Evolutionary conservation across 2,329 filamentous ascomycete genomes (phyloP).

Genomic region (Colletotrichum spaethianum): DNA sequence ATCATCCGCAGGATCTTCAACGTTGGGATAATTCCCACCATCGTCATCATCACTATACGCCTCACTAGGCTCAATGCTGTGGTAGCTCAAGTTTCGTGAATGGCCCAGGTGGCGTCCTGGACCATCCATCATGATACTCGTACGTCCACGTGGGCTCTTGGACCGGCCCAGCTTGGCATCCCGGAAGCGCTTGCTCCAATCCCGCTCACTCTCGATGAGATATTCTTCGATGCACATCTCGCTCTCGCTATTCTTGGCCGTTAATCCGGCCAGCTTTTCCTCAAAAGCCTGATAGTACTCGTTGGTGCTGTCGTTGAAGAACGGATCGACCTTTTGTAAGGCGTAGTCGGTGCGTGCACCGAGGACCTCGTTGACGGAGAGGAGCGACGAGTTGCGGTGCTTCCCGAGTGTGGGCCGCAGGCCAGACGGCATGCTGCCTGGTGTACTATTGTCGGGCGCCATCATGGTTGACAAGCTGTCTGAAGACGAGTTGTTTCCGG

Average conservation of each 20-base stretch:
- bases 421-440: not conserved
- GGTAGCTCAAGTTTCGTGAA: not conserved
- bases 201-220: constrained; percentile 74
- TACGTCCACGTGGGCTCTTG: constrained; percentile 8
- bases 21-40: not conserved
- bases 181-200: constrained; percentile 73
- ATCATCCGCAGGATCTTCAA: not conserved
- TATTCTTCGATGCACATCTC: constrained; percentile 76
- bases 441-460: not conserved
- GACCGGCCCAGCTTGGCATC: constrained; percentile 68
- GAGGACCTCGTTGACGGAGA: constrained; percentile 70
- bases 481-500: not conserved
- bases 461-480: not conserved
- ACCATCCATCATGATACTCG: not conserved
- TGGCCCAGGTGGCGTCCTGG: not conserved
- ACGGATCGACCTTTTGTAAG: constrained; percentile 76
- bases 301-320: constrained; percentile 75
- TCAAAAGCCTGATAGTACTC: constrained; percentile 73
- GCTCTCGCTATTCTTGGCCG: constrained; percentile 63
- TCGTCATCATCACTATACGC: not conserved
- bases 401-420: constrained; percentile 3
- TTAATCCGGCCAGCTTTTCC: constrained; percentile 47
- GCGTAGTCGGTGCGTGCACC: constrained; percentile 73
- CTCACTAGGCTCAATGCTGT: not conserved
- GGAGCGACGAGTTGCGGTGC: constrained; percentile 44